phyloP scores from a whole-genome alignment of 1,139 yeast species.

The Blastobotrys raffinosifermentans region DNA sequence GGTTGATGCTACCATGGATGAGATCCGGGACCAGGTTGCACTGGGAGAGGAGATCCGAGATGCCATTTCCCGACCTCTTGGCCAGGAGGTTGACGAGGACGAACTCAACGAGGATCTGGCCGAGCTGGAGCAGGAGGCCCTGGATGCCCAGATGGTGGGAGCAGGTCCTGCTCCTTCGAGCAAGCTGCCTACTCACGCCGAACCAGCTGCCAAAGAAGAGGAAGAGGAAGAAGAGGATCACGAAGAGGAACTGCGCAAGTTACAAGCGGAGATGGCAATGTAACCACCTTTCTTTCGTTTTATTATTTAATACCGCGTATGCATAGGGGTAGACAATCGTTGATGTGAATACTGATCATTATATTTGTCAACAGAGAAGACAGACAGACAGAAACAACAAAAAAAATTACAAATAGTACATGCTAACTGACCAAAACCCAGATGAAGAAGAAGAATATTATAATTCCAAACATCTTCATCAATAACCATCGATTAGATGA shows the following conservation, averaged over 20 bases:
- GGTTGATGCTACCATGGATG: slow-evolving; percentile 98
- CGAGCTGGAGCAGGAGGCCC: slow-evolving; percentile 75
- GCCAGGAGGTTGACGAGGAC: slow-evolving; percentile 70
- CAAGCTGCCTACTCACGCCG: slow-evolving; percentile 31
- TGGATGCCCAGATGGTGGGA: slow-evolving; percentile 50
- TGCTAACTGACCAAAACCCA: slow-evolving; percentile 28
- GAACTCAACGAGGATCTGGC: slow-evolving; percentile 93
- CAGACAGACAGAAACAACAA: not conserved
- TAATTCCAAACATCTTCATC: slow-evolving; percentile 80
- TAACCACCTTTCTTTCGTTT: slow-evolving; percentile 28
- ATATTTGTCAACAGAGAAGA: not conserved
- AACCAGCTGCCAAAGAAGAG: slow-evolving; percentile 27
- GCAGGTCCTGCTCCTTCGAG: slow-evolving; percentile 40
- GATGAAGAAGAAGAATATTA: slow-evolving; percentile 40
- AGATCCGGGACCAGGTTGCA: slow-evolving; percentile 93
- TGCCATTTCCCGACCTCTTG: slow-evolving; percentile 89
- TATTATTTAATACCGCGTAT: too few relatives aligned
- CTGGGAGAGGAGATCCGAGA: slow-evolving; percentile 92
- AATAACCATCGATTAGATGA: slow-evolving; percentile 91
- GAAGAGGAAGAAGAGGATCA: slow-evolving; percentile 29
- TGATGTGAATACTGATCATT: not conserved
- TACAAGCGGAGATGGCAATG: slow-evolving; percentile 94
- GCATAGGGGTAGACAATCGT: too few relatives aligned
- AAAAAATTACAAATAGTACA: not conserved
- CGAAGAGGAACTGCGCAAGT: slow-evolving; percentile 56